Base-by-base conservation (phyloP, 2,329 filamentous ascomycete genomes). In the Colletotrichum sp. region DNA sequence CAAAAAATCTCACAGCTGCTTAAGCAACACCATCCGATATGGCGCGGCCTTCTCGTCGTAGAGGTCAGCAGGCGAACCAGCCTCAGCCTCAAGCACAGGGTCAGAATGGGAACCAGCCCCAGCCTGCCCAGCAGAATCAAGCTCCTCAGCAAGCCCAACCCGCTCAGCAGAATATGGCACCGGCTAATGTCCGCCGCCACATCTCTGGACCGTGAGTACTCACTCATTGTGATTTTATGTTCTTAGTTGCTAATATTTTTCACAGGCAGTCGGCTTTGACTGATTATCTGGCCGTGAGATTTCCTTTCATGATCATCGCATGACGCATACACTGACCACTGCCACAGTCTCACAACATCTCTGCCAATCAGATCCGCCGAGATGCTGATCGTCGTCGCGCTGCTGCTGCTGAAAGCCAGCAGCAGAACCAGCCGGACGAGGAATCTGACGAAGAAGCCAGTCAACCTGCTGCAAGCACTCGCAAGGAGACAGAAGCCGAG, bases 291-390 rank as follows among this genome's bases (percentile, higher is more conserved):
- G 88, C 89, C 28, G 87, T 88, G 78, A 78, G 86, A 62, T 79
- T 34, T 30, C 38, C 55, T 24, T 10, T 6, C 21, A 10, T 6
- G 18, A 16, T 38, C 5, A 24, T 55, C 3, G 36, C n/a, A 18
- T 70, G 56, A 36, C 43, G 55, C 34, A 28, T 18, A 21, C 43
- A 21, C 38, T 61, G 18, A 21, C 21, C 21, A 52, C 9, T 28
- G n/a, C 32, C 16, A 56, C 9, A 93, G 90, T 91, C 93, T 4
- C 93, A 94, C 83, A 95, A 95, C 79, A 95, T 95, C 78, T 94
- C 91, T 26, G 89, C 91, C 3, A 82, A 86, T 32, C 87, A 90
- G 74, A 92, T 92, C 72, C 86, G 88, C 43, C 81, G 85, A 24
- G 86, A 89, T 76, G 89, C 89, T 21, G 86, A 88, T 36, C 82